phyloP scores from a whole-genome alignment of 2,329 filamentous ascomycete species.

The Fusarium brevicatenulatum region DNA sequence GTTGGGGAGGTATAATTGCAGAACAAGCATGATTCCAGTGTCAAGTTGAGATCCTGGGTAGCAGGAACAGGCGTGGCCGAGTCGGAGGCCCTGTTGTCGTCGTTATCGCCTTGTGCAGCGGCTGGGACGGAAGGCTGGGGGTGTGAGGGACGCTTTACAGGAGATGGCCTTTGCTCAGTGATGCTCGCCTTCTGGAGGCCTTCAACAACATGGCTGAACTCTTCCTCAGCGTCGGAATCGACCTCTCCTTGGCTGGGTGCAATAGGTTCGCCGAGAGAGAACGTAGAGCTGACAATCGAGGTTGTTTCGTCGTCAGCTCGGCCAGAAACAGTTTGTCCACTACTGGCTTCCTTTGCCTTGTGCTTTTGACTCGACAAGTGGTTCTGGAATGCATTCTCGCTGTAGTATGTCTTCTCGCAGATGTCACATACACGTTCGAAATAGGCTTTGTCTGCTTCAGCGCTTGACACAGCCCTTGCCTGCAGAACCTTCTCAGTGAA shows the following conservation, averaged over 20 bases:
- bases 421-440: conserved; percentile 85
- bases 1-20: conserved; percentile 88
- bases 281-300: conserved; percentile 89
- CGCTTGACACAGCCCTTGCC: conserved; percentile 84
- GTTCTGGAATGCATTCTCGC: conserved; percentile 94
- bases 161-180: conserved; percentile 60
- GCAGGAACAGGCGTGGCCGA: conserved; percentile 52
- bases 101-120: conserved; percentile 56
- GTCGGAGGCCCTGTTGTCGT: conserved; percentile 56
- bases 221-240: conserved; percentile 76
- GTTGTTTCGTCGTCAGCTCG: conserved; percentile 74
- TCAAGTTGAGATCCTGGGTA: conserved; percentile 51
- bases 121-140: conserved; percentile 56
- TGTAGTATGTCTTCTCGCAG: conserved; percentile 94
- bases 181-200: conserved; percentile 79
- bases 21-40: conserved; percentile 78
- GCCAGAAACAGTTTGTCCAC: conserved; percentile 45
- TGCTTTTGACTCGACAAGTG: conserved; percentile 93
- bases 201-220: conserved; percentile 81
- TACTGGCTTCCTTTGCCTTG: conserved; percentile 66
- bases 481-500: conserved; percentile 97
- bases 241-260: conserved; percentile 58
- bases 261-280: conserved; percentile 86
- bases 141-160: conserved; percentile 65
- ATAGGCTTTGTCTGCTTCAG: conserved; percentile 86